These are phyloP conservation scores for Neurospora sp. DNA, from an alignment of 495 filamentous ascomycete genomes.

Conservation along the genomic window DNA sequence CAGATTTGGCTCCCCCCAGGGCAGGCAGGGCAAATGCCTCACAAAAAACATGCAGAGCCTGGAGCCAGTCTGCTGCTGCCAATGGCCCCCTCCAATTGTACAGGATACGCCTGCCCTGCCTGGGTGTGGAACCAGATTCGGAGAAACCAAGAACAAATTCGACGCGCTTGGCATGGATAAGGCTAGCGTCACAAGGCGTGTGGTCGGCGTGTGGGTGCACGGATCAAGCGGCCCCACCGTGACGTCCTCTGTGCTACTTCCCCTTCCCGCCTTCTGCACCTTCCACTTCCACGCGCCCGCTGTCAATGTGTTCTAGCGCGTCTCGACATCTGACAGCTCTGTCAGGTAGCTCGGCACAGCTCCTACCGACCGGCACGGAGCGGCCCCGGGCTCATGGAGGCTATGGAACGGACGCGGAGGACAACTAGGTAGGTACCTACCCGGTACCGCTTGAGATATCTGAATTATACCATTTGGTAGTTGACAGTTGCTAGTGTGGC, in stretches of 20 bases:
- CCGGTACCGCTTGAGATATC: not conserved
- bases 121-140: not conserved
- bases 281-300: not conserved
- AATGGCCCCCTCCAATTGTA: not conserved
- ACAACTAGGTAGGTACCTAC: not conserved
- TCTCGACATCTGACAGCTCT: not conserved
- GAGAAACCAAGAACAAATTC: not conserved
- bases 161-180: not conserved
- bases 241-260: not conserved
- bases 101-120: not conserved
- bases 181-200: not conserved
- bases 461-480: not conserved
- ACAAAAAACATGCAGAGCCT: conserved; percentile 7
- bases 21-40: conserved; percentile 20
- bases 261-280: not conserved
- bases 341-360: not conserved
- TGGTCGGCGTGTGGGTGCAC: not conserved
- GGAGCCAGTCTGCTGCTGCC: not conserved
- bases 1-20: not conserved
- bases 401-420: not conserved
- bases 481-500: not conserved
- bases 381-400: not conserved
- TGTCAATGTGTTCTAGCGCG: not conserved
- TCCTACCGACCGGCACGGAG: not conserved
- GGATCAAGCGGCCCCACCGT: not conserved